Conservation (phyloP, 768 basidiomycete species). For the Coprinopsis marcescibilis region DNA sequence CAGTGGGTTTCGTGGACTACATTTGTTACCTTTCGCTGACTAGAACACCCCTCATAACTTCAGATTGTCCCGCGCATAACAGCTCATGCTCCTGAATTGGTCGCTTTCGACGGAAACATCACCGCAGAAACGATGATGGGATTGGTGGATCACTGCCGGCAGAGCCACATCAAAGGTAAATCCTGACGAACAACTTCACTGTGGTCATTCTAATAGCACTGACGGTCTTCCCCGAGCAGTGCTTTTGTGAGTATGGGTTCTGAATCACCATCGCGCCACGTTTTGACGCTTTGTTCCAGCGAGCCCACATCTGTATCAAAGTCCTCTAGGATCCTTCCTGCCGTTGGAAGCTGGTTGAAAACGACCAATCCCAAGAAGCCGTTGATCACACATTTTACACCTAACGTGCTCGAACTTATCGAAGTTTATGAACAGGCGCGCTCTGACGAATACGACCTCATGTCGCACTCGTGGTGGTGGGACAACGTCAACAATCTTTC, state of each 20-base stretch:
- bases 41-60: neutral
- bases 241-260: constrained; percentile 58
- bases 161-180: constrained; percentile 49
- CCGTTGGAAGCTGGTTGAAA: constrained; percentile 38
- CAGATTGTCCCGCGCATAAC: constrained; percentile 51
- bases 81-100: constrained; percentile 44
- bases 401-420: constrained; percentile 77
- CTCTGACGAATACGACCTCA: constrained; percentile 41
- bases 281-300: constrained; percentile 30
- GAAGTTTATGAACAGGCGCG: constrained; percentile 49
- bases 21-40: too few species aligned
- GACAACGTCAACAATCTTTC: constrained; percentile 52
- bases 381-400: constrained; percentile 70
- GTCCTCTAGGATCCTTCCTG: constrained; percentile 62
- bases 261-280: neutral
- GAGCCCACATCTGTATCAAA: constrained; percentile 94
- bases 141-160: constrained; percentile 47
- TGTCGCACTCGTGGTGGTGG: constrained; percentile 61
- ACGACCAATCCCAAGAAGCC: constrained; percentile 21
- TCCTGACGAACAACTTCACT: constrained; percentile 6
- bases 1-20: constrained; percentile 16
- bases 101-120: constrained; percentile 77
- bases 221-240: constrained; percentile 33
- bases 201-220: neutral
- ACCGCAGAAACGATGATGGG: constrained; percentile 44